Evolutionary conservation across 257 asterid species (phyloP).

Genomic region (Lithospermum erythrorhizon): DNA sequence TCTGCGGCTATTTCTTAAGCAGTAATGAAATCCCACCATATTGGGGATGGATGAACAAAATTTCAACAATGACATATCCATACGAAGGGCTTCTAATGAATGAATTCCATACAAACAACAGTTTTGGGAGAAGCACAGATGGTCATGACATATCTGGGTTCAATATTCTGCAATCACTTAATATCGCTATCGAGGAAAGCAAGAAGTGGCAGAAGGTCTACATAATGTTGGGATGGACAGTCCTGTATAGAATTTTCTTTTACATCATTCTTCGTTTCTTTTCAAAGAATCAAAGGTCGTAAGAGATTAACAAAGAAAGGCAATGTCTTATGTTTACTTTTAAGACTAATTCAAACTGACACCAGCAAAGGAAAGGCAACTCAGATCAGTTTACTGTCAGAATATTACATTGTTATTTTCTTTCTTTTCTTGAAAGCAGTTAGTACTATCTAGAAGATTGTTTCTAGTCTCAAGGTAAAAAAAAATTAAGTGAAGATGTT

Average conservation of each 20-base stretch:
- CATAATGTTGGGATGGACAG: conserved; percentile 64
- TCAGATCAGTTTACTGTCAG: background rate
- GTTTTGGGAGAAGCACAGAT: conserved; percentile 27
- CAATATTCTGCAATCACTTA: conserved; percentile 36
- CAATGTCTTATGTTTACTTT: background rate
- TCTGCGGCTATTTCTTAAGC: conserved; percentile 59
- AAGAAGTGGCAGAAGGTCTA: conserved; percentile 58
- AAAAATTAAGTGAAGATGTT: too few species aligned
- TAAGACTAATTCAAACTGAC: background rate
- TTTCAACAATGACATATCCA: conserved; percentile 75
- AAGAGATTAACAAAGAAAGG: background rate
- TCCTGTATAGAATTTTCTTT: conserved; percentile 50
- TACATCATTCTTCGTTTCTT: conserved; percentile 69
- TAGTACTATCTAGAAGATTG: background rate
- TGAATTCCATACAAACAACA: conserved; percentile 33
- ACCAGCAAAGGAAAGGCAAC: background rate
- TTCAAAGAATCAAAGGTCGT: conserved; percentile 64
- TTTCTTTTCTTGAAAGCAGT: background rate
- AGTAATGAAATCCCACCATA: conserved; percentile 45
- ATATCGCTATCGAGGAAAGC: conserved; percentile 22
- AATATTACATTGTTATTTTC: background rate
- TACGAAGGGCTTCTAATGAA: conserved; percentile 78
- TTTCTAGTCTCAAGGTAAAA: background rate
- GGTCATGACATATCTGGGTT: conserved; percentile 27
- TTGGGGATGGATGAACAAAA: conserved; percentile 86